Conservation (phyloP, 2,329 filamentous ascomycete genomes). For the Lithohypha guttulata region DNA sequence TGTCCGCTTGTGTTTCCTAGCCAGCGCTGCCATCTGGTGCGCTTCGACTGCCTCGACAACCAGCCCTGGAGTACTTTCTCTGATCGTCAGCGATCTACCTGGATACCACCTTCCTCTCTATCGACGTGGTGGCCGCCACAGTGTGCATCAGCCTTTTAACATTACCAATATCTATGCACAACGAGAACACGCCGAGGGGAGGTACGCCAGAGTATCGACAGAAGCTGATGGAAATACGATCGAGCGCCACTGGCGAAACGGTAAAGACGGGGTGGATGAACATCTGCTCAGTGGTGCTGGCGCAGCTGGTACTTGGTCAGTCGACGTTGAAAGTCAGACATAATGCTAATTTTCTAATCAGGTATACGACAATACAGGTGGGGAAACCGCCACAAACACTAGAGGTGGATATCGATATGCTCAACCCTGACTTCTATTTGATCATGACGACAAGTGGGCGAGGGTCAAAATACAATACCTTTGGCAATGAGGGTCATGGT, state of each 20-base stretch:
- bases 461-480: slow-evolving; percentile 24
- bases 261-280: slow-evolving; percentile 11
- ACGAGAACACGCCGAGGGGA: slow-evolving; percentile 19
- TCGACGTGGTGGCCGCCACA: slow-evolving; percentile 16
- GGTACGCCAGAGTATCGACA: slow-evolving; percentile 23
- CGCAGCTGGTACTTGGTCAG: slow-evolving; percentile 19
- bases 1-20: too few relatives aligned
- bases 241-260: slow-evolving; percentile 22
- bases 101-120: slow-evolving; percentile 16
- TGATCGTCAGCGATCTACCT: too few relatives aligned
- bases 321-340: neutral
- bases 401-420: slow-evolving; percentile 25
- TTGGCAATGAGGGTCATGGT: slow-evolving; percentile 22
- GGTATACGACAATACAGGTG: slow-evolving; percentile 23
- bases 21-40: too few relatives aligned
- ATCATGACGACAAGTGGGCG: slow-evolving; percentile 23
- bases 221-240: slow-evolving; percentile 24
- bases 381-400: slow-evolving; percentile 22
- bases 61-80: too few relatives aligned
- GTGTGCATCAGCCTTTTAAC: slow-evolving; percentile 16
- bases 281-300: slow-evolving; percentile 17
- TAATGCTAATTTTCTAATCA: slow-evolving; percentile 8
- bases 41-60: too few relatives aligned
- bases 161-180: slow-evolving; percentile 20
- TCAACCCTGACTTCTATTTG: slow-evolving; percentile 25